phyloP scores from a whole-genome alignment of 225 moss, liverwort and hornwort genomes.

The Marchantia paleacea region DNA sequence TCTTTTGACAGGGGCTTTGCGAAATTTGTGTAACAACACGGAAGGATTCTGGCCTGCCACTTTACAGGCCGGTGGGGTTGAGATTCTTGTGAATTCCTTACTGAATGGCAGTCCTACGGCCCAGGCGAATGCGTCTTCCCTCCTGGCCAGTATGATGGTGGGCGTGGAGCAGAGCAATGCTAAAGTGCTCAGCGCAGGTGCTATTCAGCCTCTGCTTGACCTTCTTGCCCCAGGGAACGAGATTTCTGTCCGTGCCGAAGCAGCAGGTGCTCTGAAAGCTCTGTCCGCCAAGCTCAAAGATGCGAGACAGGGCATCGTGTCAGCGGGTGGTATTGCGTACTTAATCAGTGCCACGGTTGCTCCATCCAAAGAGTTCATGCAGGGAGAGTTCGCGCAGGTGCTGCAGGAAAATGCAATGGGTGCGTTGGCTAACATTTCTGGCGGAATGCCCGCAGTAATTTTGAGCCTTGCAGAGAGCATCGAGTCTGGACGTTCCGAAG shows the following conservation, averaged over 20 bases:
- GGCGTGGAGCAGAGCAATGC: slow-evolving; percentile 63
- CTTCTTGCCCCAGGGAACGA: slow-evolving; percentile 68
- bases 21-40: slow-evolving; percentile 84
- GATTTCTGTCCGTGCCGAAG: slow-evolving; percentile 90
- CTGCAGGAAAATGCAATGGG: slow-evolving; percentile 95
- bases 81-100: slow-evolving; percentile 72
- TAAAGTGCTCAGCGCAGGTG: slow-evolving; percentile 70
- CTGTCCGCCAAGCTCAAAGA: slow-evolving; percentile 68
- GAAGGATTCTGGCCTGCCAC: slow-evolving; percentile 98
- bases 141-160: slow-evolving; percentile 81
- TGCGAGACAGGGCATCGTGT: slow-evolving; percentile 63
- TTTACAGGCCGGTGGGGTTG: slow-evolving; percentile 81
- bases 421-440: slow-evolving; percentile 83
- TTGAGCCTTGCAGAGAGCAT: slow-evolving; percentile 72
- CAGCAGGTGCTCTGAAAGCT: slow-evolving; percentile 85
- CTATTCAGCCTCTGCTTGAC: slow-evolving; percentile 69
- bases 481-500: slow-evolving; percentile 50
- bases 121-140: slow-evolving; percentile 82
- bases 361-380: slow-evolving; percentile 64
- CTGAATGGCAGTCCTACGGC: slow-evolving; percentile 59
- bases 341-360: slow-evolving; percentile 82
- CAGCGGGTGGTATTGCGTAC: slow-evolving; percentile 73
- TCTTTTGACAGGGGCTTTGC: slow-evolving; percentile 84
- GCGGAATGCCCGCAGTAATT: slow-evolving; percentile 87
- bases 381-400: slow-evolving; percentile 69